Evolutionary conservation across 2,329 filamentous ascomycete species (phyloP).

Genomic region (Conoideocrella luteorostrata): DNA sequence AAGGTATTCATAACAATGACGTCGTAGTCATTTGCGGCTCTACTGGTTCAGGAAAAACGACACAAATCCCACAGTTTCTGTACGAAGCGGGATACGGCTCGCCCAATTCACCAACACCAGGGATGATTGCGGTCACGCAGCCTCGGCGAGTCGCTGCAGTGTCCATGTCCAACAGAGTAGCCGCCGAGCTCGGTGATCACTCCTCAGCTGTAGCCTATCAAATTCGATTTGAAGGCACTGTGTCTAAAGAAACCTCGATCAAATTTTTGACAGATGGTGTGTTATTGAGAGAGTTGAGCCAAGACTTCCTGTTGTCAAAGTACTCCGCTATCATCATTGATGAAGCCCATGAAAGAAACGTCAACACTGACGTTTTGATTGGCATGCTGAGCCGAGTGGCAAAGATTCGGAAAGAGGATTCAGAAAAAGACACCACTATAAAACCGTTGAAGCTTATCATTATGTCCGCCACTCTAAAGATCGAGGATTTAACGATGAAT

Average conservation of each 20-base stretch:
- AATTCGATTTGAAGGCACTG: conserved; percentile 88
- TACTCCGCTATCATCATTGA: conserved; percentile 95
- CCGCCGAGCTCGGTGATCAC: conserved; percentile 72
- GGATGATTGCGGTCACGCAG: conserved; percentile 92
- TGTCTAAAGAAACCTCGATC: conserved; percentile 73
- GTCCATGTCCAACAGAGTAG: conserved; percentile 91
- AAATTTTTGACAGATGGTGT: conserved; percentile 99
- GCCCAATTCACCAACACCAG: conserved; percentile 69
- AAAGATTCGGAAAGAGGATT: conserved; percentile 70
- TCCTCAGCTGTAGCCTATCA: conserved; percentile 81
- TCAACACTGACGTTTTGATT: conserved; percentile 97
- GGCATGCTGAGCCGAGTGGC: conserved; percentile 94
- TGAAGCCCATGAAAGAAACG: conserved; percentile 92
- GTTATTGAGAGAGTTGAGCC: conserved; percentile 79
- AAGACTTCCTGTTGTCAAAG: conserved; percentile 80
- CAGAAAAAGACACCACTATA: conserved; percentile 60
- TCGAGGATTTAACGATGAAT: conserved; percentile 87
- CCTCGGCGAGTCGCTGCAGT: conserved; percentile 91
- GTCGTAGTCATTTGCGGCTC: conserved; percentile 89
- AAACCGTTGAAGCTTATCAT: conserved; percentile 88
- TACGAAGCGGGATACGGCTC: conserved; percentile 90
- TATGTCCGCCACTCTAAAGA: conserved; percentile 92
- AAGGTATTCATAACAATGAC: conserved; percentile 87
- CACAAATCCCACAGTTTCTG: conserved; percentile 92
- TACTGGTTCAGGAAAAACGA: conserved; percentile 96